Evolutionary conservation across 257 asterid species (phyloP), one percentile per base, ranked within the genome.

Genomic region (Handroanthus guayacan): DNA sequence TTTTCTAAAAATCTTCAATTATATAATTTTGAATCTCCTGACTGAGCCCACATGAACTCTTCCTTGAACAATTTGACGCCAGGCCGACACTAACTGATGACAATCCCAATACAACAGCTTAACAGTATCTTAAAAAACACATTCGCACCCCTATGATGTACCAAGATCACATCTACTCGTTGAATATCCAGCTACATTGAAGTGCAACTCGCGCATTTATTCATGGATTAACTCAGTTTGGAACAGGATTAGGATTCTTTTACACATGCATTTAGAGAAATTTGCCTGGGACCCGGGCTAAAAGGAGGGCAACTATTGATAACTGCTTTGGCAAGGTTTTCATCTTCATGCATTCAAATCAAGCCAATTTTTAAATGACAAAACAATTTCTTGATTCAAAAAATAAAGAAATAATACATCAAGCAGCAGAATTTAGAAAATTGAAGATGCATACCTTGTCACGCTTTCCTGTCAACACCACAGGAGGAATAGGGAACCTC

Each of bases 401-500:
- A 39, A 31, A 39, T 11, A 43, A 6, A 47, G 36, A 36, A 58
- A 38, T 14, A 44, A 4, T 47, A 68, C 10, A 41, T 64, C n/a
- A 67, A 51, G 58, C 5, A 31, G 41, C 38, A 17, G n/a, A 68
- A 43, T 31, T 7, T 41, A 38, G 17, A 48, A 16, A 52, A 72
- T 13, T n/a, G 25, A 66, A 11, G 56, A 31, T 14, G 56, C 80
- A 7, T 68, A 88, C 92, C 85, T 41, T 82, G 16, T 84, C 86
- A 12, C 92, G 92, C 83, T 82, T 84, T 52, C 90, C 92, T 31
- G 79, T 70, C 84, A 86, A 77, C 62, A 68, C 80, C 69, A 66
- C 80, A 18, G 89, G 72, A 68, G 92, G 92, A 77, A 84, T 77
- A n/a, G 92, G 92, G 71, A 73, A 71, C 84, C 62, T 83, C 79